These are phyloP conservation scores for Cryoendolithus antarcticus DNA, from an alignment of 2,329 filamentous ascomycete species.

Conservation along the genomic window DNA sequence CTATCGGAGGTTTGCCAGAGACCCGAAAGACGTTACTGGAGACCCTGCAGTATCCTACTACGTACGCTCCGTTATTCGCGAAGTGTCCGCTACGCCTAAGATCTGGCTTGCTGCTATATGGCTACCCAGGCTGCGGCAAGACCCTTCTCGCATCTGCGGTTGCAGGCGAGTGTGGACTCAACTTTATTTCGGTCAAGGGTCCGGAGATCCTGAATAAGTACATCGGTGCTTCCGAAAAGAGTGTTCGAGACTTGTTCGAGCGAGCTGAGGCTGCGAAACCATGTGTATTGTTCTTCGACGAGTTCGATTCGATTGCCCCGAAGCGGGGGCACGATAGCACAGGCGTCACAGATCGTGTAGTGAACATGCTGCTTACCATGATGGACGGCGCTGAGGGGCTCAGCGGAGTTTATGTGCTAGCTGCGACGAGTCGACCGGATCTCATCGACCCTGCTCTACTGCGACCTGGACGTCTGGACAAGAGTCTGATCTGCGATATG, in stretches of 20 bases:
- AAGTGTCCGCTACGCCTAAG: slow-evolving; percentile 90
- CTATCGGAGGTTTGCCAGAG: slow-evolving; percentile 76
- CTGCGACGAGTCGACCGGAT: slow-evolving; percentile 85
- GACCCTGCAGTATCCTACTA: slow-evolving; percentile 92
- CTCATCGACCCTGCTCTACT: slow-evolving; percentile 89
- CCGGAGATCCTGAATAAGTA: slow-evolving; percentile 99
- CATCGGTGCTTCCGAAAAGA: slow-evolving; percentile 94
- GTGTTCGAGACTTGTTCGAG: slow-evolving; percentile 87
- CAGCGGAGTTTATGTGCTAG: slow-evolving; percentile 88
- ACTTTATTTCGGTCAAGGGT: slow-evolving; percentile 97
- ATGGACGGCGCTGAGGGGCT: slow-evolving; percentile 98
- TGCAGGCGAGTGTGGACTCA: slow-evolving; percentile 93
- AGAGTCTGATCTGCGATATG: slow-evolving; percentile 84
- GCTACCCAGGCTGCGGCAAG: slow-evolving; percentile 92
- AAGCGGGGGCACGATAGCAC: slow-evolving; percentile 96
- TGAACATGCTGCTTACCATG: slow-evolving; percentile 94
- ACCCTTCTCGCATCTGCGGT: slow-evolving; percentile 90
- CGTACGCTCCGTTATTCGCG: slow-evolving; percentile 94
- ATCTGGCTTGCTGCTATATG: slow-evolving; percentile 84
- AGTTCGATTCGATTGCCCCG: slow-evolving; percentile 95
- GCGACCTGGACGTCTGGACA: slow-evolving; percentile 83
- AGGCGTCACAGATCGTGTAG: slow-evolving; percentile 94
- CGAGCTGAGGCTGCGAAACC: slow-evolving; percentile 80
- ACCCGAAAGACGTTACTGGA: slow-evolving; percentile 88
- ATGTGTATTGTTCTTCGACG: slow-evolving; percentile 95